Evolutionary conservation across 176 grass and related monocot genomes (phyloP).

Genomic region (Pharus latifolius): DNA sequence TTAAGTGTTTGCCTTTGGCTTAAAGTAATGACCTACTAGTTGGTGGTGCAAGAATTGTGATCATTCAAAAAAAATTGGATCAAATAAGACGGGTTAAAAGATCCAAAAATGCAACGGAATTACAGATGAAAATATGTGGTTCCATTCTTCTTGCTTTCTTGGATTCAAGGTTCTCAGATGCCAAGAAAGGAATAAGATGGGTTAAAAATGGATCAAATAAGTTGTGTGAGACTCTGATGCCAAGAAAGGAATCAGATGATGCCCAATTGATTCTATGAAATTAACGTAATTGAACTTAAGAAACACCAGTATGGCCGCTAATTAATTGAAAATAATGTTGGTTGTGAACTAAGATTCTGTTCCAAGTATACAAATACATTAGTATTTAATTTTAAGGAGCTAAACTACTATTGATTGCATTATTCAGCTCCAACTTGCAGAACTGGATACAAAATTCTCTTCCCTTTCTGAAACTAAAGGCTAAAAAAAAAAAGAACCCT

Average conservation of each 20-base stretch:
- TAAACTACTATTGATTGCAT: neutral
- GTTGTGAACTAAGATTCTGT: neutral
- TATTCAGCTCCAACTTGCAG: neutral
- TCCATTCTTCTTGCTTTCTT: neutral
- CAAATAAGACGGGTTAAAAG: neutral
- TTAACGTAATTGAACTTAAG: no score
- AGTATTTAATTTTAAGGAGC: neutral
- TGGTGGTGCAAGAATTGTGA: neutral
- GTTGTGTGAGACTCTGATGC: neutral
- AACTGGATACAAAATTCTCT: neutral
- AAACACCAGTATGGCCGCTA: no score
- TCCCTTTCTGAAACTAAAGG: neutral
- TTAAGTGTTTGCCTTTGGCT: slow-evolving; percentile 10
- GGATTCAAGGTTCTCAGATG: neutral
- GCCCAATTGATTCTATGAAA: no score
- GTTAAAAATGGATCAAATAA: no score
- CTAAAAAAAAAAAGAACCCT: neutral
- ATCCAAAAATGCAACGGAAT: neutral
- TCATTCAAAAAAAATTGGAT: neutral
- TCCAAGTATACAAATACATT: neutral
- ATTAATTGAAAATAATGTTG: no score
- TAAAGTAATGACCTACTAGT: slow-evolving; percentile 25
- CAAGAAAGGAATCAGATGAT: neutral
- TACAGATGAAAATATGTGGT: neutral
- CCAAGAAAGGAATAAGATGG: neutral